These are phyloP conservation scores for Beauveria bassiana DNA, from an alignment of 2,329 filamentous ascomycete genomes.

Conservation along the genomic window DNA sequence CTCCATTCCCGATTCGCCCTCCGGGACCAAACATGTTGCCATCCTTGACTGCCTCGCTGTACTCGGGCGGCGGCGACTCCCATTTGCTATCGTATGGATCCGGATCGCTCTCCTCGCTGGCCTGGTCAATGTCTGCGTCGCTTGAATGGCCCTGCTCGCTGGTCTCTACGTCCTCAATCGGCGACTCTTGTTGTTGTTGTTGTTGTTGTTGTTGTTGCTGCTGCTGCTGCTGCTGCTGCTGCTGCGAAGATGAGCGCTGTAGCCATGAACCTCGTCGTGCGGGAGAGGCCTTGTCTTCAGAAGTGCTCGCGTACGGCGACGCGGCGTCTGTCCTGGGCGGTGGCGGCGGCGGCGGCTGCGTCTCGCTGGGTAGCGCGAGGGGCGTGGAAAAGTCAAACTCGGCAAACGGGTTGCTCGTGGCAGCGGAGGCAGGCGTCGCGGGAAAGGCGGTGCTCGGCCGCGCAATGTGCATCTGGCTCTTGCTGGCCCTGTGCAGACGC, in stretches of 20 bases:
- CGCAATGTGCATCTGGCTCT: slow-evolving; percentile 29
- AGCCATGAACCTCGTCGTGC: background rate
- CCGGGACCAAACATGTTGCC: slow-evolving; percentile 9
- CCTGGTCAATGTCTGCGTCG: slow-evolving; percentile 23
- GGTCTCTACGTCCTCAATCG: slow-evolving; percentile 24
- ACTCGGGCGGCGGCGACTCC: slow-evolving; percentile 12
- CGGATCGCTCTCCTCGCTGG: slow-evolving; percentile 26
- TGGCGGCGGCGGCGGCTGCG: background rate
- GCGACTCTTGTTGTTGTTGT: background rate
- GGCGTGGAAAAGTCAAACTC: slow-evolving; percentile 32
- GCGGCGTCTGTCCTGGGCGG: background rate
- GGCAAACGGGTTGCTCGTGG: slow-evolving; percentile 11
- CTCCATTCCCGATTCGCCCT: slow-evolving; percentile 1
- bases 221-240: background rate
- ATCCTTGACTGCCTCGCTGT: slow-evolving; percentile 8
- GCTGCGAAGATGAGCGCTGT: background rate
- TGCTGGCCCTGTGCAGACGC: slow-evolving; percentile 34
- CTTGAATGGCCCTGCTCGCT: slow-evolving; percentile 26
- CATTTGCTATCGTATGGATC: slow-evolving; percentile 21
- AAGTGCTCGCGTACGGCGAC: background rate
- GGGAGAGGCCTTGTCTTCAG: background rate
- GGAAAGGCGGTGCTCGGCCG: slow-evolving; percentile 13
- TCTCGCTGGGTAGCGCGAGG: background rate
- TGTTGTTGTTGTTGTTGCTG: no score
- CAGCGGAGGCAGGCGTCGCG: slow-evolving; percentile 5